Evolutionary conservation across 1,284 basidiomycete species (phyloP).

Genomic region (Schizophyllum commune): DNA sequence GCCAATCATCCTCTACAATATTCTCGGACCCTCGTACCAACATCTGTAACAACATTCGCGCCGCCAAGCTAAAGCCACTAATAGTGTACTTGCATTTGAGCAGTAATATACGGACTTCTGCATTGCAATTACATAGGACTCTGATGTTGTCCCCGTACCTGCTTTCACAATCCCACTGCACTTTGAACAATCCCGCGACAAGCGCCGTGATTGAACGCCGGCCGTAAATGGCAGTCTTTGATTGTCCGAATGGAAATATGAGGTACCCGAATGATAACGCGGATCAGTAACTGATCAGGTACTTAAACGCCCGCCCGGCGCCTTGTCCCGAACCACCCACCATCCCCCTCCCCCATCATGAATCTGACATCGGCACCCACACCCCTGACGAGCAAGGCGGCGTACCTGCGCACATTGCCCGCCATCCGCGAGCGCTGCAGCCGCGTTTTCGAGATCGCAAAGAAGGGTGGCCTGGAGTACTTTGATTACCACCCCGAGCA

Average conservation of each 20-base stretch:
- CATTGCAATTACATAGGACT: background rate
- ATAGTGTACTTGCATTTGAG: background rate
- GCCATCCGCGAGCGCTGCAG: conserved; percentile 82
- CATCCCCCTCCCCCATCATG: conserved; percentile 16
- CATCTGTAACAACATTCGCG: background rate
- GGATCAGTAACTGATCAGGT: background rate
- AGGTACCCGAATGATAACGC: background rate
- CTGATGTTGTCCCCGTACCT: background rate
- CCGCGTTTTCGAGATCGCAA: conserved; percentile 72
- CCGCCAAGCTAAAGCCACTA: background rate
- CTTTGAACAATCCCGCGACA: background rate
- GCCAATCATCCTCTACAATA: background rate
- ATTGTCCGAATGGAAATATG: background rate
- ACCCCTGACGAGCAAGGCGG: conserved; percentile 37
- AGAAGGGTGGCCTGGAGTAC: conserved; percentile 70
- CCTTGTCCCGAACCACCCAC: background rate
- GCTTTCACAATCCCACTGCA: background rate
- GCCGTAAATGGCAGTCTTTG: background rate
- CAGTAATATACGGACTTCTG: background rate
- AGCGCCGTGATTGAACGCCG: background rate
- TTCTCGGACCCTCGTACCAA: background rate
- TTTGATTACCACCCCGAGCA: conserved; percentile 80
- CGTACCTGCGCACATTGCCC: conserved; percentile 80
- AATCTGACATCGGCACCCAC: conserved; percentile 19
- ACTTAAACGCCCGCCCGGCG: background rate